Percentiles rank a stretch among this genome's conserved stretches.
Evolutionary conservation across 2,329 filamentous ascomycete species (phyloP).

Genomic region (Colletotrichum eleusines): DNA sequence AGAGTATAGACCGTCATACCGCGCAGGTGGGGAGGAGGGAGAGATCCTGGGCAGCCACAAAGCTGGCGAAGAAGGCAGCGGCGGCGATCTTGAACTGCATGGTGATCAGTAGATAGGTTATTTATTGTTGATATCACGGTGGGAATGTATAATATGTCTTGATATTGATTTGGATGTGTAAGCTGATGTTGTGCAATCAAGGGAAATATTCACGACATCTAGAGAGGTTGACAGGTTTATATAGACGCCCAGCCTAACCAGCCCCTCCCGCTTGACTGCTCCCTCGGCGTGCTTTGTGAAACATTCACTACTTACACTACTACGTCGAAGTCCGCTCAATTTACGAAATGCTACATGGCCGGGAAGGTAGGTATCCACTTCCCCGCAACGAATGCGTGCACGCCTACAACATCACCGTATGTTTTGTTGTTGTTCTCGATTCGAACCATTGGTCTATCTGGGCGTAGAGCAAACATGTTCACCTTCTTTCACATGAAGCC

Average conservation of each 20-base stretch:
- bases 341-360: neutral
- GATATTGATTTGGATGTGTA: neutral
- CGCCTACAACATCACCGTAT: neutral
- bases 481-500: constrained; percentile 35
- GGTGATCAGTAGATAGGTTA: constrained; percentile 27
- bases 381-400: constrained; percentile 7
- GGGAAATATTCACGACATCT: constrained; percentile 24
- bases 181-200: constrained; percentile 13
- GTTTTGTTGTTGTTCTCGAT: neutral
- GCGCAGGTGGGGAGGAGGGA: constrained; percentile 28
- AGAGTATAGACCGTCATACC: neutral
- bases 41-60: constrained; percentile 42
- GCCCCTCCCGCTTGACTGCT: neutral
- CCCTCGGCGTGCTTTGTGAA: neutral
- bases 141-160: neutral
- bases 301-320: neutral
- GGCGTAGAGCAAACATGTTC: neutral
- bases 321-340: neutral
- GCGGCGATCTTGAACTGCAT: constrained; percentile 46
- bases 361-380: neutral
- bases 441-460: too few relatives aligned
- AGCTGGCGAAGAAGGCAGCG: constrained; percentile 43
- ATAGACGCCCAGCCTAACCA: constrained; percentile 3
- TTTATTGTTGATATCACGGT: neutral
- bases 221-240: constrained; percentile 10